These are phyloP conservation scores for Aspergillus mulundensis DNA, from an alignment of 495 filamentous ascomycete species.

Conservation along the genomic window DNA sequence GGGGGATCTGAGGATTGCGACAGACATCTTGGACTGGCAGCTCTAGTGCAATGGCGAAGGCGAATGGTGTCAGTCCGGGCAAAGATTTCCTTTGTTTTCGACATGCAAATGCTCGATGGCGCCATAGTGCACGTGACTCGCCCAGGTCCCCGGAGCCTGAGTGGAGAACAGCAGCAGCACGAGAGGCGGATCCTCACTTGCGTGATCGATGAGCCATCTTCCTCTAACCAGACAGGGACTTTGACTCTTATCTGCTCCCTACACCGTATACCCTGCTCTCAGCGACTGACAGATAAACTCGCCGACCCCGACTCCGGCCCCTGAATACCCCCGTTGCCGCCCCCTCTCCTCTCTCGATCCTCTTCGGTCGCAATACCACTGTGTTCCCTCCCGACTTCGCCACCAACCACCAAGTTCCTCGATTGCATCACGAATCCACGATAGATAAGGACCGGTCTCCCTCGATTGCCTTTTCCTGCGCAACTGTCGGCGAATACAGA, in stretches of 20 bases:
- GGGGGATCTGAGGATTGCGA: not conserved
- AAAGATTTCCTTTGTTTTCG: not conserved
- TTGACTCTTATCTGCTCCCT: not conserved
- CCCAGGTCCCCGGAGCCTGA: not conserved
- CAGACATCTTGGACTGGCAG: not conserved
- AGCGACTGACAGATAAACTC: not conserved
- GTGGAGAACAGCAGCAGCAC: constrained; percentile 1
- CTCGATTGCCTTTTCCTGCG: not conserved
- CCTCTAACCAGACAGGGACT: constrained; percentile 4
- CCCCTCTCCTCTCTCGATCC: not conserved
- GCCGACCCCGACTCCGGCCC: not conserved
- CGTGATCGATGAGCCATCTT: constrained; percentile 18
- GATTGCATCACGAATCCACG: not conserved
- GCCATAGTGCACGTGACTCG: constrained; percentile 22
- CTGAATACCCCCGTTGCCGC: not conserved
- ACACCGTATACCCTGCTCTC: not conserved
- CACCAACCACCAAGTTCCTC: not conserved
- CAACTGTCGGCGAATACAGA: not conserved
- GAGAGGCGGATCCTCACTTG: constrained; percentile 13
- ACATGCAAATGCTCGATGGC: constrained; percentile 9
- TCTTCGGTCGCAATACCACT: not conserved
- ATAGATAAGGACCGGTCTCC: not conserved
- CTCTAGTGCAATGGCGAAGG: constrained; percentile 7
- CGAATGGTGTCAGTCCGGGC: constrained; percentile 15
- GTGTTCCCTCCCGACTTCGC: not conserved